phyloP scores from a whole-genome alignment of 1,284 basidiomycete species.

The Cryptococcus wingfieldii region DNA sequence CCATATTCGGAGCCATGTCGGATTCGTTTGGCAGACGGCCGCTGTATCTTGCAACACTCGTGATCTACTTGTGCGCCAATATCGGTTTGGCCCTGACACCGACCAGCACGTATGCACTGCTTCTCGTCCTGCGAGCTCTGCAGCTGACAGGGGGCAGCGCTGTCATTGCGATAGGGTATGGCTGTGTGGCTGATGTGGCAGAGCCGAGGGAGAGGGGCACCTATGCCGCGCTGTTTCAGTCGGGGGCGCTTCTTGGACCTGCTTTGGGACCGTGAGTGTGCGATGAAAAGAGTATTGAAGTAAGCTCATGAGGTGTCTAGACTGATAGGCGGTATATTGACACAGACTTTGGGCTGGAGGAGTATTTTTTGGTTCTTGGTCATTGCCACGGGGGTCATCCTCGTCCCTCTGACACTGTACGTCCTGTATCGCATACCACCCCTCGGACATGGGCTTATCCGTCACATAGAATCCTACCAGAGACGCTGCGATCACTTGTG shows the following conservation, averaged over 20 bases:
- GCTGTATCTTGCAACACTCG: conserved; percentile 40
- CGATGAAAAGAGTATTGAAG: conserved; percentile 1
- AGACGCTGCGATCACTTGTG: conserved; percentile 45
- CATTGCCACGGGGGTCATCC: conserved; percentile 27
- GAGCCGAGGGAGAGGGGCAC: conserved; percentile 45
- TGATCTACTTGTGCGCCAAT: conserved; percentile 42
- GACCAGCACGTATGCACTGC: conserved; percentile 38
- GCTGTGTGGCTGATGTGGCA: conserved; percentile 43
- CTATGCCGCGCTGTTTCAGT: conserved; percentile 38
- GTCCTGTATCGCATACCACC: conserved; percentile 1
- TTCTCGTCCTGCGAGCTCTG: conserved; percentile 42
- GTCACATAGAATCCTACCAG: conserved; percentile 19
- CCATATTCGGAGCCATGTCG: conserved; percentile 39
- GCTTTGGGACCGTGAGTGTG: conserved; percentile 16
- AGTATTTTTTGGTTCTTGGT: conserved; percentile 41
- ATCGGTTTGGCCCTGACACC: conserved; percentile 44
- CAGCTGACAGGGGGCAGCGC: conserved; percentile 45
- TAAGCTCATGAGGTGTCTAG: conserved; percentile 19
- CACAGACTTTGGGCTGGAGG: conserved; percentile 40
- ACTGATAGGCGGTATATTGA: conserved; percentile 22
- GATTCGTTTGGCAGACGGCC: conserved; percentile 42
- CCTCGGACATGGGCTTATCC: not conserved
- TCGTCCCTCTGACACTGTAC: conserved; percentile 34
- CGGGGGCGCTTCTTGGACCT: conserved; percentile 33
- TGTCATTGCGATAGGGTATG: conserved; percentile 46